Evolutionary conservation across 371 early-diverging fungal genomes (phyloP).

Genomic region (Parasitella parasitica): DNA sequence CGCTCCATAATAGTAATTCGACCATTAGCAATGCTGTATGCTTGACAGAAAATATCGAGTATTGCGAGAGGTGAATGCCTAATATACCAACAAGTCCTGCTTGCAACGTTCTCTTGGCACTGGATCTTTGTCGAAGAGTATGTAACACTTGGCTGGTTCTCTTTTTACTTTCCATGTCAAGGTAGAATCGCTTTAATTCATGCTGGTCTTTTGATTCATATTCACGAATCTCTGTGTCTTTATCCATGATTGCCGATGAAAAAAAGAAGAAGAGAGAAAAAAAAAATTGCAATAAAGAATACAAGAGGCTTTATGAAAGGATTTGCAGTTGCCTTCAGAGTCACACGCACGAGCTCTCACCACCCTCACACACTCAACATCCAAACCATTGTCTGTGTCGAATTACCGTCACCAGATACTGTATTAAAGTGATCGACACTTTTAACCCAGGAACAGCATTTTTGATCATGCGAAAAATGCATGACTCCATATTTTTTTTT

Average conservation of each 20-base stretch:
- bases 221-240: conserved; percentile 9
- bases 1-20: conserved; percentile 33
- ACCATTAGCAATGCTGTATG: conserved; percentile 1
- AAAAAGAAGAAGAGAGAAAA: background rate
- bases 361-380: background rate
- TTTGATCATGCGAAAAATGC: background rate
- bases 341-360: background rate
- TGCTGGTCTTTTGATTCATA: conserved; percentile 10
- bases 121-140: background rate
- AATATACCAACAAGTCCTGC: conserved; percentile 36
- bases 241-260: background rate
- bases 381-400: too few species aligned
- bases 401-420: background rate
- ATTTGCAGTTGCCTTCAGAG: background rate
- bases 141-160: conserved; percentile 5
- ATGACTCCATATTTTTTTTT: background rate
- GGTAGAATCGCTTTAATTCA: conserved; percentile 12
- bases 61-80: conserved; percentile 20
- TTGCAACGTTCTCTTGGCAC: conserved; percentile 33
- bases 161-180: conserved; percentile 1
- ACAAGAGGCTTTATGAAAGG: background rate
- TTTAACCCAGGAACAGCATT: background rate
- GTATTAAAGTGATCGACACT: background rate
- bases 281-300: background rate
- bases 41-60: background rate